A percentile compares a stretch with the other conserved stretches of the same genome.
Evolutionary conservation across 2,329 filamentous ascomycete species (phyloP).

Genomic region (Leptographium radiaticola): DNA sequence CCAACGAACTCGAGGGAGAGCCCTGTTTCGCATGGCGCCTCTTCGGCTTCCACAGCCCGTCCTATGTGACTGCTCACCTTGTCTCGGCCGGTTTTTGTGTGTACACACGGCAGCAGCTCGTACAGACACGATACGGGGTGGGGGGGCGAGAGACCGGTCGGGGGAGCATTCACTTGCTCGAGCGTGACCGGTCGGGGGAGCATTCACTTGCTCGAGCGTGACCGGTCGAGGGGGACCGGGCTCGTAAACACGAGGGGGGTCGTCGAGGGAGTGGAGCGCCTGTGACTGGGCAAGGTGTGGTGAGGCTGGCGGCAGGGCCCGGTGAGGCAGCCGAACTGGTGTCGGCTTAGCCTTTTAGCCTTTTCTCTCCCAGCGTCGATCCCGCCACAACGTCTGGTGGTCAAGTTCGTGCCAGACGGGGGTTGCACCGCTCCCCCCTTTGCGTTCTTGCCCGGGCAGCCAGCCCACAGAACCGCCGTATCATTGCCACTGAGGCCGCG

Average conservation of each 20-base stretch:
- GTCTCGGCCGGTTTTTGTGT: slow-evolving; percentile 6
- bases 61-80: slow-evolving; percentile 1
- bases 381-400: neutral
- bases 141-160: too few species aligned
- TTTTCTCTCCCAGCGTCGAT: slow-evolving; percentile 3
- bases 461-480: too few species aligned
- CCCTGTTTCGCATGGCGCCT: neutral
- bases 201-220: too few species aligned
- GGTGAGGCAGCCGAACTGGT: slow-evolving; percentile 2
- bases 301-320: slow-evolving; percentile 9
- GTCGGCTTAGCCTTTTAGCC: neutral
- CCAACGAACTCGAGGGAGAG: too few species aligned
- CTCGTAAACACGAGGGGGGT: too few species aligned
- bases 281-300: neutral
- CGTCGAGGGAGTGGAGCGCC: neutral
- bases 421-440: too few species aligned
- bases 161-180: neutral
- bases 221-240: too few species aligned
- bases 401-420: too few species aligned
- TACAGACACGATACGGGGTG: too few species aligned
- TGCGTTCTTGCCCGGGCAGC: too few species aligned
- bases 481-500: too few species aligned
- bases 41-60: neutral
- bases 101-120: neutral
- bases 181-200: neutral